These are phyloP conservation scores for Annulohypoxylon stygium DNA, from an alignment of 495 filamentous ascomycete genomes.

Conservation along the genomic window DNA sequence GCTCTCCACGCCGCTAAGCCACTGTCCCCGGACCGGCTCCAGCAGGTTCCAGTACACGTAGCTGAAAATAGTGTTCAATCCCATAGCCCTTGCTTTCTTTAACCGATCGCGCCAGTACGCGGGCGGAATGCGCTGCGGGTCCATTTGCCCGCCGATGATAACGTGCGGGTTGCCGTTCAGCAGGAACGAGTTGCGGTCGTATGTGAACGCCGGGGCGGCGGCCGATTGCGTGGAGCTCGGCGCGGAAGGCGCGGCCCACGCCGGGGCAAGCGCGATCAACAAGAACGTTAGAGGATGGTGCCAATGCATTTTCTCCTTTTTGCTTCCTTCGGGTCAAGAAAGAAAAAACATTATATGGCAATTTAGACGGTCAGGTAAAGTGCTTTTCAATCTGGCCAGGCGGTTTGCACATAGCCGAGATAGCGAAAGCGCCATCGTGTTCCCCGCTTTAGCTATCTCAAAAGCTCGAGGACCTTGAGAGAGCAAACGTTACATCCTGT, in stretches of 20 bases:
- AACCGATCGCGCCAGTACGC: constrained; percentile 60
- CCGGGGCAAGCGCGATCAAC: constrained; percentile 1
- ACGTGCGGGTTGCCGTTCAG: constrained; percentile 58
- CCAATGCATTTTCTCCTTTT: constrained; percentile 24
- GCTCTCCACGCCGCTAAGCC: constrained; percentile 46
- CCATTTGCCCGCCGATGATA: constrained; percentile 66
- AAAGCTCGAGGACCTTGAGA: constrained; percentile 4
- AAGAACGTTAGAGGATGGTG: constrained; percentile 6
- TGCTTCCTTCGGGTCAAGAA: background rate
- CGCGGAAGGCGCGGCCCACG: constrained; percentile 16
- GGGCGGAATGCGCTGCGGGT: constrained; percentile 61
- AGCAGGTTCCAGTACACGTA: constrained; percentile 65
- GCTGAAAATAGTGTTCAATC: constrained; percentile 63
- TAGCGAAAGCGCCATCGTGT: constrained; percentile 14
- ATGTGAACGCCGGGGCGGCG: constrained; percentile 45
- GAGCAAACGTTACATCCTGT: constrained; percentile 39
- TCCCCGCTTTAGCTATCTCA: constrained; percentile 41
- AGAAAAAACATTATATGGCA: background rate
- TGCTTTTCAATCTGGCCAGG: background rate
- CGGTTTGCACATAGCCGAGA: constrained; percentile 6
- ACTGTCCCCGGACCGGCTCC: constrained; percentile 54
- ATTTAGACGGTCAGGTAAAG: background rate
- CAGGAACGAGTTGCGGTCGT: constrained; percentile 55
- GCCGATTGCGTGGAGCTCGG: constrained; percentile 35
- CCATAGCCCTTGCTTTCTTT: constrained; percentile 58